Base-by-base conservation (phyloP, 2,329 filamentous ascomycete genomes). In the Alternaria rosae region DNA sequence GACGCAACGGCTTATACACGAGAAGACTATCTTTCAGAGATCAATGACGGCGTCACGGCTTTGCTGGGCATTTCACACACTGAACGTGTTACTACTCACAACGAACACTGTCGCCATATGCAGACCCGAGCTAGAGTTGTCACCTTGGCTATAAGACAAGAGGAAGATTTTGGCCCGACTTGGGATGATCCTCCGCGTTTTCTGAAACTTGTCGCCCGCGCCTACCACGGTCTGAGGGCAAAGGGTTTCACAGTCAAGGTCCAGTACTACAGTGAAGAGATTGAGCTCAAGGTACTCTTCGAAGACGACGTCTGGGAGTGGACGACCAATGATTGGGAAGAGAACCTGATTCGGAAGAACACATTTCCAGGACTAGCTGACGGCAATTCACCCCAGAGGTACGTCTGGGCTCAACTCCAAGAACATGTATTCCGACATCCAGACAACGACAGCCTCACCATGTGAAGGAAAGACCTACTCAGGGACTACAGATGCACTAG, bases 181-280 rank as follows among this genome's bases (percentile, higher is more conserved):
- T 20, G 23, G 10, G 11, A 28, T 26, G 4, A 20, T 20, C 17
- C 25, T 21, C 38, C 21, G 1, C 25, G 12, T 11, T 52, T 61
- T 4, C 21, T 60, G 11, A 28, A 25, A 26, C 26, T 65, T 30
- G 51, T 63, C 23, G 43, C 47, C 2, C 54, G 47, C 15, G 30
- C 58, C 23, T 61, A 53, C 42, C 48, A 57, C 6, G 54, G 44
- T 7, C 21, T 64, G 30, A 59, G 42, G 21, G 41, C 15, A 2
- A 61, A 56, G 10, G 61, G 51, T 1, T 66, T 64, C 21, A 30
- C 47, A n/a, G 28, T 56, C 17, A 66, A 54, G 32, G 11, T 54
- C 3, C 51, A 54, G 13, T 66, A 61, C n/a, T 38, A 43, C 6
- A 61, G 52, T 32, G 57, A 59, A 42, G 52, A 28, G 15, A 20